Conservation (phyloP, 2,329 filamentous ascomycete species). For the Colletotrichum sp. region DNA sequence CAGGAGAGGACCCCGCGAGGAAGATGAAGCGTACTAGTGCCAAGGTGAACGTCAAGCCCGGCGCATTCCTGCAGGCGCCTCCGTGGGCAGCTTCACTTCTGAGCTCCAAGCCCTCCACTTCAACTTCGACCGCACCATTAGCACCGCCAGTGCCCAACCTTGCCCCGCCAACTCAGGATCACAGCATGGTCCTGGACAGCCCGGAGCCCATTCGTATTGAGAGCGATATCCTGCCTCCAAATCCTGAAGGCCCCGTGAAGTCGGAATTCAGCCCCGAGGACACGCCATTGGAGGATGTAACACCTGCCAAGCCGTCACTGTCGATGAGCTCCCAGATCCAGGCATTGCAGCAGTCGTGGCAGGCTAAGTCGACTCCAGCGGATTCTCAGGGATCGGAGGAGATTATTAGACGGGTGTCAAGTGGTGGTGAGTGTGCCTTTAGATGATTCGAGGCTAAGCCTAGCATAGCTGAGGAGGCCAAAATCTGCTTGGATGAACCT, state of each 20-base stretch:
- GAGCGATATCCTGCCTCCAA: constrained; percentile 25
- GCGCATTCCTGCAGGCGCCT: neutral
- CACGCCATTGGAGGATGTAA: neutral
- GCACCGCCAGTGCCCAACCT: no score
- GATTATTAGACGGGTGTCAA: neutral
- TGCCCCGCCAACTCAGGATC: neutral
- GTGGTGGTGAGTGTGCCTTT: neutral
- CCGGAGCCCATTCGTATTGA: constrained; percentile 20
- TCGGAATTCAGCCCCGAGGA: neutral
- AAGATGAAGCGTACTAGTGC: constrained; percentile 13
- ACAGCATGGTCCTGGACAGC: neutral
- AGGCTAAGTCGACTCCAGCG: constrained; percentile 10
- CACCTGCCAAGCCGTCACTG: neutral
- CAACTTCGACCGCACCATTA: no score
- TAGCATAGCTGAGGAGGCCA: neutral
- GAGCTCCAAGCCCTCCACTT: neutral
- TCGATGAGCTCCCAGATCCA: constrained; percentile 26
- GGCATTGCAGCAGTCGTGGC: constrained; percentile 35
- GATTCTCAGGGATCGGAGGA: neutral
- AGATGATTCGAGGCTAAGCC: neutral
- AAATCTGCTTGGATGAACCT: neutral
- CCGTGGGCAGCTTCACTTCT: constrained; percentile 6
- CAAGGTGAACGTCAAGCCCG: neutral
- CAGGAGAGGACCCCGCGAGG: neutral
- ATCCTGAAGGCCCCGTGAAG: neutral